These are phyloP conservation scores for Plasmodium falciparum DNA, from an alignment of 169 alveolate species.

Conservation along the genomic window DNA sequence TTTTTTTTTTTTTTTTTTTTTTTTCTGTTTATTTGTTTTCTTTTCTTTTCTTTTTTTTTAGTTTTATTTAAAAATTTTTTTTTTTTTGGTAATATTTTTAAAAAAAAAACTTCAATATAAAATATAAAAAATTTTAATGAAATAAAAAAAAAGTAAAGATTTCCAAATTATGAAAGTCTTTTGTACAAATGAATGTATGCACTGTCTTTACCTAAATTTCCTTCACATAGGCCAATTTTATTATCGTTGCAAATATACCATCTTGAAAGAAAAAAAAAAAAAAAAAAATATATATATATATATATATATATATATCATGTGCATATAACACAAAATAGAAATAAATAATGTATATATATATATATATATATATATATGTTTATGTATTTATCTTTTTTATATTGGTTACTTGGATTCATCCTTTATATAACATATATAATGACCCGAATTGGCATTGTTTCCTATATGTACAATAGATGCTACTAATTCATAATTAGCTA, in stretches of 20 bases:
- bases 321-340: too few relatives aligned
- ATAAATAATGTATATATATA: not conserved
- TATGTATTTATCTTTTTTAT: conserved; percentile 1
- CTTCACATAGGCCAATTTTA: conserved; percentile 37
- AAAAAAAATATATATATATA: not conserved
- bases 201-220: conserved; percentile 46
- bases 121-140: conserved; percentile 3
- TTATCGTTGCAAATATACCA: conserved; percentile 71
- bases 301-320: not conserved
- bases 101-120: conserved; percentile 1
- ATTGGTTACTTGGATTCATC: conserved; percentile 76
- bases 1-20: not conserved
- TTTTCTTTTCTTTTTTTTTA: not conserved
- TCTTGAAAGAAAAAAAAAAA: conserved; percentile 15
- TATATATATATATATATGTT: not conserved
- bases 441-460: conserved; percentile 90
- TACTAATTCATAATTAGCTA: conserved; percentile 84
- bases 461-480: conserved; percentile 92
- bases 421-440: conserved; percentile 89
- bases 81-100: not conserved
- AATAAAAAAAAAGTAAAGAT: not conserved
- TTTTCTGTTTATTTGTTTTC: not conserved
- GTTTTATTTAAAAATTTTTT: not conserved
- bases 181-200: conserved; percentile 66
- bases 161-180: conserved; percentile 12